phyloP scores from a whole-genome alignment of 1,284 basidiomycete species.

The Rhodotorula sp. region DNA sequence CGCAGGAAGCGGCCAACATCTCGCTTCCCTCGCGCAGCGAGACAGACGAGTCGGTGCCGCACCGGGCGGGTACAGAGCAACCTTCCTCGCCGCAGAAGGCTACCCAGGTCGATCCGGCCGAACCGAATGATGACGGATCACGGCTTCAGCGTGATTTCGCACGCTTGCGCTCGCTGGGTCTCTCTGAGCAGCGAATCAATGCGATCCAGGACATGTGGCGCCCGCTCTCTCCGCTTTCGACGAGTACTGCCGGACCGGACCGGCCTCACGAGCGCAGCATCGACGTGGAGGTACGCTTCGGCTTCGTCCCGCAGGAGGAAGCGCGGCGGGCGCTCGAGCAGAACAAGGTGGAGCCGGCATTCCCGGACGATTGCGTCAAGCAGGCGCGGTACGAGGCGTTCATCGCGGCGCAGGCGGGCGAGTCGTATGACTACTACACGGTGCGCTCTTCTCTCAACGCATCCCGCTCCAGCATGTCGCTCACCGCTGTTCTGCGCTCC shows the following conservation, averaged over 20 bases:
- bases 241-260: too few relatives aligned
- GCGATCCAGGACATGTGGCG: not conserved
- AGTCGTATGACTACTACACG: slow-evolving; percentile 9
- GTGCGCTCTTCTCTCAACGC: not conserved
- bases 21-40: too few relatives aligned
- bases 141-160: too few relatives aligned
- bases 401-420: slow-evolving; percentile 1
- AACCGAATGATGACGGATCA: too few relatives aligned
- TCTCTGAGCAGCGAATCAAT: not conserved
- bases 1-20: too few relatives aligned
- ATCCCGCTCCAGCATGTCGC: not conserved
- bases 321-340: not conserved
- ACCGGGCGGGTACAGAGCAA: too few relatives aligned
- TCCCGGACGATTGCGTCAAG: not conserved
- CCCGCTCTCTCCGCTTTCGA: not conserved
- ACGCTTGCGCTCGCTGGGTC: too few relatives aligned
- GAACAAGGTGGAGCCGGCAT: not conserved
- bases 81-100: too few relatives aligned
- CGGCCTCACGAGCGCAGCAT: not conserved
- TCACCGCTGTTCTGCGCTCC: not conserved
- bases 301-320: not conserved
- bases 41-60: too few relatives aligned
- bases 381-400: slow-evolving; percentile 7
- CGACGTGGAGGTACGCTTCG: not conserved
- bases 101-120: too few relatives aligned